Conservation (phyloP, 495 filamentous ascomycete genomes). For the Acidomyces sp. region DNA sequence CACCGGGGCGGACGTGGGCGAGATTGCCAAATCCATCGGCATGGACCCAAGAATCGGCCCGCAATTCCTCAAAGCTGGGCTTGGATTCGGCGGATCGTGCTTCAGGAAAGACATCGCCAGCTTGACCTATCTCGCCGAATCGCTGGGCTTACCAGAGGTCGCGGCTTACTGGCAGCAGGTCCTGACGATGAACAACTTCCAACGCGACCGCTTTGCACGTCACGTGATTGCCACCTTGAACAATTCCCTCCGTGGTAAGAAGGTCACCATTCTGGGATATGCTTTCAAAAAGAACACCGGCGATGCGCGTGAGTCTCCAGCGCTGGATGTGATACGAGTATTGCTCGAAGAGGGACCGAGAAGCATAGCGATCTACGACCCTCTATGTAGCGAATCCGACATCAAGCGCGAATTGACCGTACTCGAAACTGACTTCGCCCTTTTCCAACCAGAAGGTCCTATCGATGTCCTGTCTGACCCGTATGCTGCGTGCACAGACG, state of each 20-base stretch:
- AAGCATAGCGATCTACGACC: slow-evolving; percentile 60
- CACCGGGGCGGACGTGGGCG: slow-evolving; percentile 62
- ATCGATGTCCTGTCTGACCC: slow-evolving; percentile 28
- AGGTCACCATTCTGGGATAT: slow-evolving; percentile 61
- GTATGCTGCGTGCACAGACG: slow-evolving; percentile 35
- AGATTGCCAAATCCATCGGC: slow-evolving; percentile 55
- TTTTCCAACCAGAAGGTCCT: slow-evolving; percentile 14
- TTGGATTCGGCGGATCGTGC: slow-evolving; percentile 56
- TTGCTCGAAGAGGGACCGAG: slow-evolving; percentile 42
- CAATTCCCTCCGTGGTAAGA: slow-evolving; percentile 57
- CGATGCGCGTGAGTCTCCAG: slow-evolving; percentile 61
- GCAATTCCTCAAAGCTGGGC: slow-evolving; percentile 61
- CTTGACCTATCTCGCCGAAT: slow-evolving; percentile 59
- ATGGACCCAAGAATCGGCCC: slow-evolving; percentile 58
- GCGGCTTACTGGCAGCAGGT: slow-evolving; percentile 66
- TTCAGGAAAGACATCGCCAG: slow-evolving; percentile 75
- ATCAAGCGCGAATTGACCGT: slow-evolving; percentile 32
- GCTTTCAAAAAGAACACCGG: slow-evolving; percentile 74
- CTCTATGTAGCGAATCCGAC: slow-evolving; percentile 41
- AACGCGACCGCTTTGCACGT: slow-evolving; percentile 52
- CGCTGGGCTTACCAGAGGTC: slow-evolving; percentile 56
- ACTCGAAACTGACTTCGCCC: slow-evolving; percentile 14
- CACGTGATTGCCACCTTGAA: slow-evolving; percentile 55
- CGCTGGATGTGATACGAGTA: slow-evolving; percentile 58
- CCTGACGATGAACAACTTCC: slow-evolving; percentile 63